phyloP scores from a whole-genome alignment of 306 rosid species.

The Acacia confusa region DNA sequence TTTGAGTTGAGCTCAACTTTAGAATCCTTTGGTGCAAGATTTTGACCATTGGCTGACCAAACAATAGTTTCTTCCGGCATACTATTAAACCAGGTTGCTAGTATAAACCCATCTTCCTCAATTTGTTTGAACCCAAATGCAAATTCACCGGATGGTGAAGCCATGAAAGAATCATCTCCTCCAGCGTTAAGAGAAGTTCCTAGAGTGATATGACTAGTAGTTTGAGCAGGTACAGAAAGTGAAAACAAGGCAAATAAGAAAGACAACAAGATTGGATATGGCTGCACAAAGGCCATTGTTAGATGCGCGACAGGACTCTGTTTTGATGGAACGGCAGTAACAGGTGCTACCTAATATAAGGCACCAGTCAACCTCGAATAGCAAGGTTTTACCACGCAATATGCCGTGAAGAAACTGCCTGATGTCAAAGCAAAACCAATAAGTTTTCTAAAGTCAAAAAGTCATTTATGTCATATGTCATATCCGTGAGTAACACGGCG shows the following conservation, averaged over 20 bases:
- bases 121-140: slow-evolving; percentile 43
- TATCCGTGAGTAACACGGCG: too few species aligned
- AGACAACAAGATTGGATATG: neutral
- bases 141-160: slow-evolving; percentile 45
- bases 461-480: too few species aligned
- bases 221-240: slow-evolving; percentile 2
- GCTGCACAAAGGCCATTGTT: neutral
- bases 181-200: slow-evolving; percentile 35
- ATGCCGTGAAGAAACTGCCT: too few species aligned
- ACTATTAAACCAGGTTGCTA: slow-evolving; percentile 52
- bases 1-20: slow-evolving; percentile 25
- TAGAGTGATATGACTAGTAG: slow-evolving; percentile 18
- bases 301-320: too few species aligned
- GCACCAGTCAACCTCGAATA: too few species aligned
- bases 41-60: slow-evolving; percentile 43
- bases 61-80: slow-evolving; percentile 39
- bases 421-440: too few species aligned
- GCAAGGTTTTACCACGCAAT: too few species aligned
- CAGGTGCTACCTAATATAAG: neutral
- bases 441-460: too few species aligned
- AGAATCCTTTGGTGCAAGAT: slow-evolving; percentile 35
- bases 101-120: slow-evolving; percentile 24
- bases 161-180: slow-evolving; percentile 8
- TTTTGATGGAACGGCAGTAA: neutral
- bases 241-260: slow-evolving; percentile 6